Conservation (phyloP, 768 basidiomycete species). For the Termitomyces sp. region DNA sequence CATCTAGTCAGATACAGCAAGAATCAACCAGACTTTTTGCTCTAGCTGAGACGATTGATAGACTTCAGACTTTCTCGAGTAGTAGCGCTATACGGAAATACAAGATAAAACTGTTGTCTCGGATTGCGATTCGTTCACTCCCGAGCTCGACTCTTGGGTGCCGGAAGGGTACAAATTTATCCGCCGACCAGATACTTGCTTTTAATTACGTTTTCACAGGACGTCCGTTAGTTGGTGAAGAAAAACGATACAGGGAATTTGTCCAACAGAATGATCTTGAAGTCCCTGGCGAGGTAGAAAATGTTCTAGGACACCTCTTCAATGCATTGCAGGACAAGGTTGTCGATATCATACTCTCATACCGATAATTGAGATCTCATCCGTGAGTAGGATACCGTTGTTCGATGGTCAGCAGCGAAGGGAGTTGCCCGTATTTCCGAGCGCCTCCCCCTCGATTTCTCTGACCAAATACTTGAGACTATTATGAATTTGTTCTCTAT, state of each 20-base stretch:
- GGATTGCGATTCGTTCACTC: slow-evolving; percentile 57
- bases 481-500: slow-evolving; percentile 72
- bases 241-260: slow-evolving; percentile 9
- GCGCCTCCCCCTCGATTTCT: slow-evolving; percentile 70
- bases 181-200: not conserved
- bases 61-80: slow-evolving; percentile 30
- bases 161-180: slow-evolving; percentile 32
- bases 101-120: slow-evolving; percentile 60
- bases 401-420: slow-evolving; percentile 94
- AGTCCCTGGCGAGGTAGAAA: slow-evolving; percentile 76
- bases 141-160: slow-evolving; percentile 35
- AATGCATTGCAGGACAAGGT: slow-evolving; percentile 79
- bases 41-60: slow-evolving; percentile 37
- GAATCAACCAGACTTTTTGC: slow-evolving; percentile 38
- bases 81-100: slow-evolving; percentile 71
- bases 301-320: slow-evolving; percentile 67
- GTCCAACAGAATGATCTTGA: slow-evolving; percentile 43
- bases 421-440: slow-evolving; percentile 81
- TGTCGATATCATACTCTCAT: slow-evolving; percentile 5
- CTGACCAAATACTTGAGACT: slow-evolving; percentile 77
- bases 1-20: slow-evolving; percentile 44
- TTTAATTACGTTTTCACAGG: slow-evolving; percentile 16
- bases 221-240: slow-evolving; percentile 23
- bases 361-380: not conserved
- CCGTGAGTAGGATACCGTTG: slow-evolving; percentile 73